phyloP scores from a whole-genome alignment of 352 stramenopile species.

The Halophytophthora batemanensis region DNA sequence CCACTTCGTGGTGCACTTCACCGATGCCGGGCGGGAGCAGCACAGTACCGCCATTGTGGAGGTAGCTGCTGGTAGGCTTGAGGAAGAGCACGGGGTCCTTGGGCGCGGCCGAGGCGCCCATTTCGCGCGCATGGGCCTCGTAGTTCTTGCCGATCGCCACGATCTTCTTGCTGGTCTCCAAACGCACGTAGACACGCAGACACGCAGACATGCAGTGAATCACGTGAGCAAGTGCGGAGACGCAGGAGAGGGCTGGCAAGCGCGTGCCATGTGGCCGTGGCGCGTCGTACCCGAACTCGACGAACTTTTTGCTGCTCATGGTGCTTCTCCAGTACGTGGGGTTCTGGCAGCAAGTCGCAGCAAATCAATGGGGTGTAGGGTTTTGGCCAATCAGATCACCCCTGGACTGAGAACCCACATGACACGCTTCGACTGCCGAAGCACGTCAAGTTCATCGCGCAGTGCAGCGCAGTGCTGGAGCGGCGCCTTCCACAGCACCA shows the following conservation, averaged over 20 bases:
- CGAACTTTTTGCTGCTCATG: conserved; percentile 51
- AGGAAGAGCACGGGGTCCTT: conserved; percentile 81
- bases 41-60: conserved; percentile 54
- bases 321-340: not conserved
- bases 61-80: conserved; percentile 76
- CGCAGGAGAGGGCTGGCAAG: not conserved
- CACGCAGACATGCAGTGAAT: not conserved
- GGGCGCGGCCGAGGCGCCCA: conserved; percentile 56
- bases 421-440: no score
- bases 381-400: no score
- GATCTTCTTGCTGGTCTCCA: conserved; percentile 68
- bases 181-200: not conserved
- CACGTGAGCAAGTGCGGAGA: not conserved
- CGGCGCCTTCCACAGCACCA: no score
- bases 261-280: not conserved
- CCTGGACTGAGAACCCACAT: no score
- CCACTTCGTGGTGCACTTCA: conserved; percentile 82
- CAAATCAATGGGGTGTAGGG: no score
- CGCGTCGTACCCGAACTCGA: conserved; percentile 39
- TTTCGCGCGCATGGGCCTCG: conserved; percentile 75
- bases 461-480: no score
- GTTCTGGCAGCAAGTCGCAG: no score
- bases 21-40: conserved; percentile 65
- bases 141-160: conserved; percentile 87
- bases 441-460: no score